Evolutionary conservation across 352 stramenopile species (phyloP).

Genomic region (Globisporangium alternatum): DNA sequence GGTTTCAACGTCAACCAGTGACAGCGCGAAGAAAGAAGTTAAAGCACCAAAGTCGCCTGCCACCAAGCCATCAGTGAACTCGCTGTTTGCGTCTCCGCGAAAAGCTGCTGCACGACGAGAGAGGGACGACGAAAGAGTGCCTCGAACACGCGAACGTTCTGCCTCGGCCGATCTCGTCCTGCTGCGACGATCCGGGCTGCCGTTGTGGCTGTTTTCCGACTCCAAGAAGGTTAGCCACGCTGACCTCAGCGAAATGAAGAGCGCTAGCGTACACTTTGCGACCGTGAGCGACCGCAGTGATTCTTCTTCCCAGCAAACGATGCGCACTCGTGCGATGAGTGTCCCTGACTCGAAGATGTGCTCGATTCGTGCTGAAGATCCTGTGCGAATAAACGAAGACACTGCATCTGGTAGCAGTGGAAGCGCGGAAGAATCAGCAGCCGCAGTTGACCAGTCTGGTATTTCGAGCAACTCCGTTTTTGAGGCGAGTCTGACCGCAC

Average conservation of each 20-base stretch:
- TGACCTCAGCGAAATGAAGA: background rate
- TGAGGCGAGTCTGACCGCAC: slow-evolving; percentile 5
- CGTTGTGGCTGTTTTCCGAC: slow-evolving; percentile 24
- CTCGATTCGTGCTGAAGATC: slow-evolving; percentile 8
- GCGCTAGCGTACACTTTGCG: slow-evolving; percentile 2
- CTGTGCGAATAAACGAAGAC: slow-evolving; percentile 2
- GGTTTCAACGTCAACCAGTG: background rate
- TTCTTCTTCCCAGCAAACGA: background rate
- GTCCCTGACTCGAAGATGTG: slow-evolving; percentile 10
- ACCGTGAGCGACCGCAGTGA: background rate
- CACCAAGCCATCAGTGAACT: background rate
- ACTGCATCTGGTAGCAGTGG: background rate
- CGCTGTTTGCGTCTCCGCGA: slow-evolving; percentile 10
- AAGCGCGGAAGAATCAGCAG: background rate
- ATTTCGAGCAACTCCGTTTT: background rate
- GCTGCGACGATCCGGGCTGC: slow-evolving; percentile 18
- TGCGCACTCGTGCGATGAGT: slow-evolving; percentile 1
- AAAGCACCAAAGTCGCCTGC: background rate
- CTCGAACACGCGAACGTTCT: slow-evolving; percentile 19
- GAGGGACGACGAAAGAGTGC: background rate
- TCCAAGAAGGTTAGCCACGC: background rate
- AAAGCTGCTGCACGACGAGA: slow-evolving; percentile 2
- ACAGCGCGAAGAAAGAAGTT: background rate
- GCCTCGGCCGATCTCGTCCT: slow-evolving; percentile 32
- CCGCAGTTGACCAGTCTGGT: background rate